phyloP scores from a whole-genome alignment of 345 rosid genomes.

The Eucalyptus urophylla region DNA sequence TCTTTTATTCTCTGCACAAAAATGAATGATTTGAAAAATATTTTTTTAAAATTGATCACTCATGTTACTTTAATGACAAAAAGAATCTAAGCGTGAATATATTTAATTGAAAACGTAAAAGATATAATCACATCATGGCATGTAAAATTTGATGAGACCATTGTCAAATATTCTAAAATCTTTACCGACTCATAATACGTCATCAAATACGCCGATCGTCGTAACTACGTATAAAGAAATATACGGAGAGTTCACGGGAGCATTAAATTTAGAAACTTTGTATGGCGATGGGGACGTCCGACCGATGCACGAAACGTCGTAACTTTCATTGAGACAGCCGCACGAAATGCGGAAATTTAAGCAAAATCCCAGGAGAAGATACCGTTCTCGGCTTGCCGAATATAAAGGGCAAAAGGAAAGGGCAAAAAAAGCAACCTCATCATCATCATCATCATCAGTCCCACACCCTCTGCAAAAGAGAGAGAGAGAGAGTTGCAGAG shows the following conservation, averaged over 20 bases:
- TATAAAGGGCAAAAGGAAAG: neutral
- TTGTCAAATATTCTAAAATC: accelerated
- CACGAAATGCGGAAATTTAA: neutral
- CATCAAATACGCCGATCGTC: accelerated
- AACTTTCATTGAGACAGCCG: neutral
- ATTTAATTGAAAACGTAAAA: no score
- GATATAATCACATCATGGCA: no score
- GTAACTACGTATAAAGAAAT: neutral
- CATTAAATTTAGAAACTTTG: neutral
- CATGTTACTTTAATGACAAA: no score
- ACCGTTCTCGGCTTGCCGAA: neutral
- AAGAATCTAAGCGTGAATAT: accelerated
- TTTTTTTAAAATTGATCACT: accelerated
- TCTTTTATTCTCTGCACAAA: no score
- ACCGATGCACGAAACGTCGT: neutral
- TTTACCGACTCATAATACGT: no score
- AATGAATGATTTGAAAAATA: accelerated
- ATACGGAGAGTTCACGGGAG: neutral
- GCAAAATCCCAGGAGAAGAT: neutral
- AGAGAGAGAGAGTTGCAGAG: neutral
- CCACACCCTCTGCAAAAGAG: neutral
- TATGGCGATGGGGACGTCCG: neutral
- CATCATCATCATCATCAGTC: neutral
- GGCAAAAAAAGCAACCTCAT: neutral
- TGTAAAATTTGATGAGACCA: no score